phyloP scores from a whole-genome alignment of 2,329 filamentous ascomycete genomes.

The Colletotrichum sp. region DNA sequence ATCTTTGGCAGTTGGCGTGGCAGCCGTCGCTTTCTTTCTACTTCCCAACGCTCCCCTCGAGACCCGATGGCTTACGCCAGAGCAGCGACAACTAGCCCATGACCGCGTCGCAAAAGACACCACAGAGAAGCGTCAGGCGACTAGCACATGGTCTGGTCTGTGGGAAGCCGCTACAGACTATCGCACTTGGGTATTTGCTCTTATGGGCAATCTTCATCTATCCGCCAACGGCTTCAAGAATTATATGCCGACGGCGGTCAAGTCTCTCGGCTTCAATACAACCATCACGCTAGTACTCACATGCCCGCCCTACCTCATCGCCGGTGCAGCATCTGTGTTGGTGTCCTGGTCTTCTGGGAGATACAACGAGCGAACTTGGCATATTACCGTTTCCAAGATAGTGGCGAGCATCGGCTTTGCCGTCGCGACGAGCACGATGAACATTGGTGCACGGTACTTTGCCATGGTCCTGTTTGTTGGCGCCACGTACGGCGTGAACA shows the following conservation, averaged over 20 bases:
- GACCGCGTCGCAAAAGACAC: slow-evolving; percentile 31
- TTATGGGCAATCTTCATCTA: slow-evolving; percentile 57
- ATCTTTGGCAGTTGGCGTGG: slow-evolving; percentile 25
- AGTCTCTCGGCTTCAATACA: slow-evolving; percentile 41
- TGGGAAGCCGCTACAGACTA: slow-evolving; percentile 48
- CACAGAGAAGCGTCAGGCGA: slow-evolving; percentile 40
- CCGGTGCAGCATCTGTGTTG: slow-evolving; percentile 27
- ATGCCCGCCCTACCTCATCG: slow-evolving; percentile 44
- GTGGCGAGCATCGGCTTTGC: slow-evolving; percentile 33
- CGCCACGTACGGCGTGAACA: slow-evolving; percentile 43
- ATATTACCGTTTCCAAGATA: slow-evolving; percentile 31
- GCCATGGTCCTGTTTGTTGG: slow-evolving; percentile 42
- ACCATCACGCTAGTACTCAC: slow-evolving; percentile 48
- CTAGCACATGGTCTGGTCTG: slow-evolving; percentile 46
- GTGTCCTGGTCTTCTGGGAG: not conserved
- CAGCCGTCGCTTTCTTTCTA: slow-evolving; percentile 3
- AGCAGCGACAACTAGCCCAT: slow-evolving; percentile 45
- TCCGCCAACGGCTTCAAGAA: slow-evolving; percentile 51
- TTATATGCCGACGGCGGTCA: slow-evolving; percentile 12
- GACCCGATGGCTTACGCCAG: slow-evolving; percentile 40
- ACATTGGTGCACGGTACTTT: slow-evolving; percentile 3
- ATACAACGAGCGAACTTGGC: not conserved
- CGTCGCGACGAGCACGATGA: slow-evolving; percentile 25
- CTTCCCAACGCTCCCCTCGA: slow-evolving; percentile 36
- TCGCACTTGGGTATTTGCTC: slow-evolving; percentile 51